Percentiles rank a stretch among this genome's conserved stretches.
These are phyloP conservation scores for Desmodesmus armatus DNA, from an alignment of 139 green algal species.

Conservation along the genomic window DNA sequence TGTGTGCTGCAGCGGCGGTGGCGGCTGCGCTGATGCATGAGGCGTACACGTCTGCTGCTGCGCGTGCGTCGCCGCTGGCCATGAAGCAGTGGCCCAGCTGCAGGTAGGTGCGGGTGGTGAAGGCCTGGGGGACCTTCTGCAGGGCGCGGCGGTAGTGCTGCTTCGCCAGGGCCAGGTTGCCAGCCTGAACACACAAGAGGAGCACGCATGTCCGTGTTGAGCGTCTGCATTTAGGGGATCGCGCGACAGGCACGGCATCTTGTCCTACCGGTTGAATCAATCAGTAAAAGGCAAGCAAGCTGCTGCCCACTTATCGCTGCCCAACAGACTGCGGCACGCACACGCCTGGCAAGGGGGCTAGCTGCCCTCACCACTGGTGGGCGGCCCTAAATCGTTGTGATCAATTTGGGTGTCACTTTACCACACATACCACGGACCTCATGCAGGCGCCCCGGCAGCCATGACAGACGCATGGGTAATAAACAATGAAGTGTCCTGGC, in stretches of 20 bases:
- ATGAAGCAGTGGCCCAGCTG: slow-evolving; percentile 39
- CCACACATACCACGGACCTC: too few relatives aligned
- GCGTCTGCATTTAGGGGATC: too few relatives aligned
- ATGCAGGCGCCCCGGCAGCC: too few relatives aligned
- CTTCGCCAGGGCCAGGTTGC: slow-evolving; percentile 38
- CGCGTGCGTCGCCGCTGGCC: slow-evolving; percentile 7
- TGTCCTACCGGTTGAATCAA: too few relatives aligned
- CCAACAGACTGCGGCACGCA: neutral
- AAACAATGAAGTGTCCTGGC: neutral
- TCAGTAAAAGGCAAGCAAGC: neutral
- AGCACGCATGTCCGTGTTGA: too few relatives aligned
- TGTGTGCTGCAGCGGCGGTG: neutral
- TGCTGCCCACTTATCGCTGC: neutral
- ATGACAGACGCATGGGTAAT: too few relatives aligned
- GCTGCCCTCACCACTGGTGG: too few relatives aligned
- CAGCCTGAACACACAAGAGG: neutral
- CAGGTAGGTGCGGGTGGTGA: neutral
- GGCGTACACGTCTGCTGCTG: slow-evolving; percentile 24
- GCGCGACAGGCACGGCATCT: too few relatives aligned
- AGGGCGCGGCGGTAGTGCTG: slow-evolving; percentile 39
- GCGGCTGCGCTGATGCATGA: neutral
- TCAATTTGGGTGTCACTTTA: too few relatives aligned
- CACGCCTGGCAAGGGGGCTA: too few relatives aligned
- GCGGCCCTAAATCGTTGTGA: too few relatives aligned
- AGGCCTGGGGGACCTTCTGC: neutral